Conservation (phyloP, 139 green algal genomes). For the Chlamydomonas asymmetrica region DNA sequence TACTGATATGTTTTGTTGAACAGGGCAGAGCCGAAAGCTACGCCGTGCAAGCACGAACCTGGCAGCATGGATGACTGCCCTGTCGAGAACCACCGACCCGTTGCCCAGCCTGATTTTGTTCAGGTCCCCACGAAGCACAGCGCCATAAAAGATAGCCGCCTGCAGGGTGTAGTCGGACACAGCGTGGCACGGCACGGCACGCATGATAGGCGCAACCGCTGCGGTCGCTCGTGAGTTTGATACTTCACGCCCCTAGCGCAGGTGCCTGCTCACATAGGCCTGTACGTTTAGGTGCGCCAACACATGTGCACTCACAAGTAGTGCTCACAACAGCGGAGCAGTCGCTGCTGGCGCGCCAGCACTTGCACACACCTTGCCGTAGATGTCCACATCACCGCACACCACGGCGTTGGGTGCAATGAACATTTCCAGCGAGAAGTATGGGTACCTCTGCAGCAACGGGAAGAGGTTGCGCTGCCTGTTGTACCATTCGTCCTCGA, state of each 20-base stretch:
- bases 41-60: constrained; percentile 47
- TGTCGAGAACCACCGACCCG: constrained; percentile 75
- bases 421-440: constrained; percentile 67
- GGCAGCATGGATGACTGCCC: constrained; percentile 86
- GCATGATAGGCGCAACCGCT: too few relatives aligned
- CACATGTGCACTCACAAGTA: too few relatives aligned
- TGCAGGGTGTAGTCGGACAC: constrained; percentile 40
- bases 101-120: constrained; percentile 80
- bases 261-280: too few relatives aligned
- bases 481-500: constrained; percentile 69
- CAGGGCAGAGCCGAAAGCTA: too few relatives aligned
- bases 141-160: constrained; percentile 82
- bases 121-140: constrained; percentile 85
- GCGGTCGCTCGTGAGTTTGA: too few relatives aligned
- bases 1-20: too few relatives aligned
- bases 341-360: background rate
- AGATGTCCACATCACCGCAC: constrained; percentile 85
- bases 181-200: too few relatives aligned
- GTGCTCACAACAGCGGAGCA: background rate
- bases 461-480: constrained; percentile 75
- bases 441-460: constrained; percentile 72
- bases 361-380: constrained; percentile 61
- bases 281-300: too few relatives aligned
- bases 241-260: too few relatives aligned
- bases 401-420: constrained; percentile 85